Conservation (phyloP, 208 protist genomes). For the Acanthamoeba royreba region DNA sequence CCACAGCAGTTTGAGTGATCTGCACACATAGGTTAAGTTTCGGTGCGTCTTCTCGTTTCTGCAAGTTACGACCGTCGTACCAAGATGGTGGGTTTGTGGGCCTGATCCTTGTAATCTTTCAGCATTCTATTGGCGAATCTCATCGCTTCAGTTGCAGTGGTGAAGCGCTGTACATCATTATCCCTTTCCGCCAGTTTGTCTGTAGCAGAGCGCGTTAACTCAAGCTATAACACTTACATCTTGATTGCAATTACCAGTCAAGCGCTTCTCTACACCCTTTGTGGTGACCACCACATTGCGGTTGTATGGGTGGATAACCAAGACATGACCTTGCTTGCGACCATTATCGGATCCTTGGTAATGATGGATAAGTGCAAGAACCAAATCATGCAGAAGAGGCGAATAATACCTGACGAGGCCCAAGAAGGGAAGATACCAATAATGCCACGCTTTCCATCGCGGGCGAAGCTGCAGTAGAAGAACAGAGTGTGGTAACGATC, state of each 20-base stretch:
- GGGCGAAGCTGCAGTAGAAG: slow-evolving; percentile 45
- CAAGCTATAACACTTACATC: background rate
- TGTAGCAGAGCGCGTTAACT: background rate
- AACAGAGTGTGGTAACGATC: slow-evolving; percentile 36
- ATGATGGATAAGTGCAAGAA: background rate
- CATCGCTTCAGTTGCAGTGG: background rate
- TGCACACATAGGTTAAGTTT: background rate
- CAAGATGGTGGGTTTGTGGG: slow-evolving; percentile 32
- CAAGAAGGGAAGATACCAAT: slow-evolving; percentile 44
- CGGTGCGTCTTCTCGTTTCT: background rate
- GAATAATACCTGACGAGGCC: background rate
- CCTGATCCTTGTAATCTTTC: slow-evolving; percentile 40
- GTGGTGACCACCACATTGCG: background rate
- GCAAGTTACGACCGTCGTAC: background rate
- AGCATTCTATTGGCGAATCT: background rate
- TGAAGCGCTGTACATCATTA: slow-evolving; percentile 29
- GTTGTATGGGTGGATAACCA: background rate
- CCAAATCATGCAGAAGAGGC: background rate
- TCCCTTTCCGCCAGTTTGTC: slow-evolving; percentile 3
- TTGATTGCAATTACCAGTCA: background rate
- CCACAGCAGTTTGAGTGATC: background rate
- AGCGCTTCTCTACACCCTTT: background rate
- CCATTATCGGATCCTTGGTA: background rate
- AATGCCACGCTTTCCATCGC: slow-evolving; percentile 6
- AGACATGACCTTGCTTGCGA: background rate